Conservation (phyloP, 2,329 filamentous ascomycete genomes). For the Colletotrichum sp. region DNA sequence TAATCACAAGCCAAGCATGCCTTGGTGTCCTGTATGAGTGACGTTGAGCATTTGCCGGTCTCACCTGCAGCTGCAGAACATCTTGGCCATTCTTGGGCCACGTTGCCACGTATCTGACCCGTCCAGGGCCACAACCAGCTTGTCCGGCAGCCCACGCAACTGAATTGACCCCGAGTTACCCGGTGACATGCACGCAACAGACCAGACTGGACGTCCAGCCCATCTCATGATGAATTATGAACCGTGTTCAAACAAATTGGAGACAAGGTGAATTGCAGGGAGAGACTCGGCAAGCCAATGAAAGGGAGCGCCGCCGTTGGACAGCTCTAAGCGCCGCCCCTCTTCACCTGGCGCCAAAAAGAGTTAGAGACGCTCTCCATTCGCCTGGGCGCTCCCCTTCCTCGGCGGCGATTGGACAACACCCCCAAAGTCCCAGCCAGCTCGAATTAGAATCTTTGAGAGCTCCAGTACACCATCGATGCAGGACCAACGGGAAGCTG, state of each 20-base stretch:
- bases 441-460: slow-evolving; percentile 9
- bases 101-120: not conserved
- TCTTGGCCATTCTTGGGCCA: not conserved
- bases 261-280: not conserved
- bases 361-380: slow-evolving; percentile 9
- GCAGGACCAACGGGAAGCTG: slow-evolving; percentile 17
- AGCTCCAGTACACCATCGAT: not conserved
- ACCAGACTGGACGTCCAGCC: not conserved
- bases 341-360: slow-evolving; percentile 17
- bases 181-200: not conserved
- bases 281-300: not conserved
- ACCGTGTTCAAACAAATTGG: not conserved
- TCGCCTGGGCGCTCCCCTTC: slow-evolving; percentile 1
- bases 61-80: not conserved
- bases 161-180: not conserved
- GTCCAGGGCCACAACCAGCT: not conserved
- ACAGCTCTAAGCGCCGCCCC: slow-evolving; percentile 19
- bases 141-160: not conserved
- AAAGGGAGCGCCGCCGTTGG: not conserved
- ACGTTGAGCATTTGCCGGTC: not conserved
- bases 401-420: slow-evolving; percentile 6
- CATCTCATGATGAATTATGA: not conserved
- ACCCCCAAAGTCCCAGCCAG: not conserved
- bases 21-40: not conserved
- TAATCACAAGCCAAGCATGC: not conserved